Evolutionary conservation across 176 grass and related monocot genomes (phyloP).

Genomic region (Melocanna baccifera): DNA sequence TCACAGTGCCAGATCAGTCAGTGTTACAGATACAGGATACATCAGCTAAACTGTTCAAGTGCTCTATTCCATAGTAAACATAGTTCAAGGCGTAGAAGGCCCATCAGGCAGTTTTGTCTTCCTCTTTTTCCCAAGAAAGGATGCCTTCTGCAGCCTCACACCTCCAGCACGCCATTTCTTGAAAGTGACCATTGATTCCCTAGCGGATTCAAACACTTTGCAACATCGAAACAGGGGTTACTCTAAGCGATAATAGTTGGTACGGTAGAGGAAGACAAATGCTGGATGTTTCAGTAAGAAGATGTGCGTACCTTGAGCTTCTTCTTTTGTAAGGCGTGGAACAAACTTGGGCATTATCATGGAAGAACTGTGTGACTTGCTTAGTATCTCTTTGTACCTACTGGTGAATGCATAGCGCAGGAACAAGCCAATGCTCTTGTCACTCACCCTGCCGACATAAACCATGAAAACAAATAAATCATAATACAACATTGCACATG

Average conservation of each 20-base stretch:
- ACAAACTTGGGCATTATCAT: constrained; percentile 60
- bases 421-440: constrained; percentile 78
- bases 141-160: constrained; percentile 65
- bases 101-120: constrained; percentile 53
- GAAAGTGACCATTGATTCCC: constrained; percentile 71
- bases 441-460: constrained; percentile 51
- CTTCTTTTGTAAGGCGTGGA: constrained; percentile 79
- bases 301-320: constrained; percentile 47
- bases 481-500: neutral
- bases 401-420: constrained; percentile 67
- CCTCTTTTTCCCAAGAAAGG: constrained; percentile 83
- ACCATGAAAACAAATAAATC: constrained; percentile 11
- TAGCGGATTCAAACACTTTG: constrained; percentile 70
- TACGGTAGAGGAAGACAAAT: neutral
- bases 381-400: constrained; percentile 88
- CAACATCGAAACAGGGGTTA: neutral
- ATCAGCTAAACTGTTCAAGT: neutral
- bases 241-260: neutral
- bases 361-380: constrained; percentile 80
- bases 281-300: neutral
- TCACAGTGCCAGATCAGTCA: neutral
- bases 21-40: constrained; percentile 1
- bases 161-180: constrained; percentile 76
- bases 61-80: neutral
- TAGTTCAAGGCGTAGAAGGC: constrained; percentile 33